phyloP scores from a whole-genome alignment of 345 rosid species.

The Syzygium jambos region DNA sequence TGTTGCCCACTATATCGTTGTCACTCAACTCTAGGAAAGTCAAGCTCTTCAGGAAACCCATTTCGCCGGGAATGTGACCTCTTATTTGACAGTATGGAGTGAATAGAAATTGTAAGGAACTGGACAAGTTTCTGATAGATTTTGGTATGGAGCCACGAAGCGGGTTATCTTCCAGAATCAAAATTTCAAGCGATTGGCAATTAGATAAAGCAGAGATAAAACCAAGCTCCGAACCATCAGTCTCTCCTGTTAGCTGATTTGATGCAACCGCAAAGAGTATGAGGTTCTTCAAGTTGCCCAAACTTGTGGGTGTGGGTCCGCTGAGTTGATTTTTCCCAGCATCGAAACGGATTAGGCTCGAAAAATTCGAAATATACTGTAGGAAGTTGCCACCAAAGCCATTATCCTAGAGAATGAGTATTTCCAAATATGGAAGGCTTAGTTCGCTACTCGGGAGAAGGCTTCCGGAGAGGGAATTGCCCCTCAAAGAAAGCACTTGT shows the following conservation, averaged over 20 bases:
- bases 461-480: background rate
- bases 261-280: fast-evolving
- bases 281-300: background rate
- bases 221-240: background rate
- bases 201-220: background rate
- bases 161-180: background rate
- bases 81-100: background rate
- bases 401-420: fast-evolving
- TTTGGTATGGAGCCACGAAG: background rate
- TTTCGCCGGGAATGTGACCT: background rate
- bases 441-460: background rate
- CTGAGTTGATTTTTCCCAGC: background rate
- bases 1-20: background rate
- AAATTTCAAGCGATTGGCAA: background rate
- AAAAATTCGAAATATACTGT: background rate
- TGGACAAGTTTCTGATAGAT: background rate
- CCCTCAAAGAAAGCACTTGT: fast-evolving
- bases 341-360: fast-evolving
- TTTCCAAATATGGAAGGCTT: background rate
- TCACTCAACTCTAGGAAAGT: fast-evolving
- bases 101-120: background rate
- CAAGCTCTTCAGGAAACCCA: background rate
- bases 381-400: background rate
- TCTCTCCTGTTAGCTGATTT: background rate
- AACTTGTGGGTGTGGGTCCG: background rate